phyloP scores from a whole-genome alignment of 371 early-diverging fungal genomes.

The Actinomucor elegans region DNA sequence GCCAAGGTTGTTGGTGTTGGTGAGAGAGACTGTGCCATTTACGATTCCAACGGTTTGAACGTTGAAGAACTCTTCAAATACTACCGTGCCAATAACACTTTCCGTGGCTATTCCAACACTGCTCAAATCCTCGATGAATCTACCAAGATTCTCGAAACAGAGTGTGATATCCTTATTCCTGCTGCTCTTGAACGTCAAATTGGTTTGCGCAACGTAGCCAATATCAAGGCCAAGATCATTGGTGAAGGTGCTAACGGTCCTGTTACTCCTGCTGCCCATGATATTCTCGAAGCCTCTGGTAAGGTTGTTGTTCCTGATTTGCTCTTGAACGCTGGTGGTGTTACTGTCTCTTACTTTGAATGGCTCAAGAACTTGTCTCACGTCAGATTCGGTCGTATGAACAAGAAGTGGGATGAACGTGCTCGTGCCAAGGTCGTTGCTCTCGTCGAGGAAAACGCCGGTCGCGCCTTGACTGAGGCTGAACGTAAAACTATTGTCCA shows the following conservation, averaged over 20 bases:
- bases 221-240: slow-evolving; percentile 83
- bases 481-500: slow-evolving; percentile 81
- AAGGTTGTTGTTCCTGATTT: slow-evolving; percentile 81
- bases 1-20: slow-evolving; percentile 84
- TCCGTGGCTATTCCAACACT: slow-evolving; percentile 69
- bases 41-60: slow-evolving; percentile 72
- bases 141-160: slow-evolving; percentile 69
- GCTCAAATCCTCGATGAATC: slow-evolving; percentile 63
- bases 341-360: slow-evolving; percentile 84
- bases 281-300: slow-evolving; percentile 65
- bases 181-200: slow-evolving; percentile 90
- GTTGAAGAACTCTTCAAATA: slow-evolving; percentile 71
- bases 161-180: slow-evolving; percentile 86
- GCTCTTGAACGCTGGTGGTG: slow-evolving; percentile 87
- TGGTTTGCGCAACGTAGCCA: slow-evolving; percentile 72
- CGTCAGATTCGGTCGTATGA: slow-evolving; percentile 90
- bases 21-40: slow-evolving; percentile 74
- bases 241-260: slow-evolving; percentile 93
- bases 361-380: slow-evolving; percentile 88
- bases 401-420: slow-evolving; percentile 88
- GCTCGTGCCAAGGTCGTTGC: slow-evolving; percentile 75
- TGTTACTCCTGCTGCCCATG: slow-evolving; percentile 80
- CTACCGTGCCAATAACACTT: slow-evolving; percentile 64
- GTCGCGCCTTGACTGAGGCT: slow-evolving; percentile 57
- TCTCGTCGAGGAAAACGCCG: slow-evolving; percentile 81